Percentiles rank a stretch among this genome's conserved stretches.
phyloP scores from a whole-genome alignment of 2,329 filamentous ascomycete species.

The Colletotrichum paranaense region DNA sequence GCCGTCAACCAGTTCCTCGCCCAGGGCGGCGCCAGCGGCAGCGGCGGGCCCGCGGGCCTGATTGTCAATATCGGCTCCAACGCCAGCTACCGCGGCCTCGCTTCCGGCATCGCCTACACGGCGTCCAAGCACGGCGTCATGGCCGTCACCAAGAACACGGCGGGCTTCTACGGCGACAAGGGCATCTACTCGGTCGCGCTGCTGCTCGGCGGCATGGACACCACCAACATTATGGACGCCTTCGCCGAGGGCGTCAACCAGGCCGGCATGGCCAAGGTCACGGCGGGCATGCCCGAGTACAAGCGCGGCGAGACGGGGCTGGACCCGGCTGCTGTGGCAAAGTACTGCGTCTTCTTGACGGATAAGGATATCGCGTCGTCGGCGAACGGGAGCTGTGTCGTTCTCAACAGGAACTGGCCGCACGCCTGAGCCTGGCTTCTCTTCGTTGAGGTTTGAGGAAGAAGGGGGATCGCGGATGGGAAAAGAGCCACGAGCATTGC shows the following conservation, averaged over 20 bases:
- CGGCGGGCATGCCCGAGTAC: conserved; percentile 42
- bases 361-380: conserved; percentile 46
- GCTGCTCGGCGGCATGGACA: conserved; percentile 33
- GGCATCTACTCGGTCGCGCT: conserved; percentile 53
- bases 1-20: conserved; percentile 61
- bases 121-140: conserved; percentile 65
- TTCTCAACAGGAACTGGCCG: conserved; percentile 51
- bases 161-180: conserved; percentile 63
- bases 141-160: conserved; percentile 68
- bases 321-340: conserved; percentile 50
- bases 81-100: conserved; percentile 27
- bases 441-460: neutral
- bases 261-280: conserved; percentile 44
- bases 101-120: conserved; percentile 60
- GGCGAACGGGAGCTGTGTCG: conserved; percentile 46
- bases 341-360: conserved; percentile 50
- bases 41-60: conserved; percentile 32
- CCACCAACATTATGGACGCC: conserved; percentile 45
- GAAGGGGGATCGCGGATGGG: neutral
- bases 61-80: conserved; percentile 41
- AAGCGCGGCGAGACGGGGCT: conserved; percentile 43
- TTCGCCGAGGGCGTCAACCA: conserved; percentile 49
- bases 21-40: conserved; percentile 39
- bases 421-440: neutral
- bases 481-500: neutral